These are phyloP conservation scores for Botrytis porri DNA, from an alignment of 2,329 filamentous ascomycete species.

Conservation along the genomic window DNA sequence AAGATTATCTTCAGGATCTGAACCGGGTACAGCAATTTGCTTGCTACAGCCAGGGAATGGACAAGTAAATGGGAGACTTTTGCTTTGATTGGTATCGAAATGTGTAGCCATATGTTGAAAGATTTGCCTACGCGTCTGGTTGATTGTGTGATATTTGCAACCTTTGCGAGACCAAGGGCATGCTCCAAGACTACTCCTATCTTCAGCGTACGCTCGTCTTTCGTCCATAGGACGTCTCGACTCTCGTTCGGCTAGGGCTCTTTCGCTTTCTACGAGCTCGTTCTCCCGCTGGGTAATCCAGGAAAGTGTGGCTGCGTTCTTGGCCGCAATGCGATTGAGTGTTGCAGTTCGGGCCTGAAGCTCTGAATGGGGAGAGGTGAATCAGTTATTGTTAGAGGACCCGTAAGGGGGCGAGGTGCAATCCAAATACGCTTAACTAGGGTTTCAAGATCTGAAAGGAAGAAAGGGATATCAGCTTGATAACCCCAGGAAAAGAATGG, in stretches of 20 bases:
- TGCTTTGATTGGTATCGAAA: neutral
- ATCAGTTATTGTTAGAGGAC: neutral
- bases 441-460: neutral
- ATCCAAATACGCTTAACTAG: conserved; percentile 9
- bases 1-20: neutral
- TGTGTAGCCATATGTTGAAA: neutral
- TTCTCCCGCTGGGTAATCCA: neutral
- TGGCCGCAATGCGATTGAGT: conserved; percentile 11
- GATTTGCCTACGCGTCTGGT: neutral
- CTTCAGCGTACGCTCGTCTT: neutral
- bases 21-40: neutral
- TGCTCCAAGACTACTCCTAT: neutral
- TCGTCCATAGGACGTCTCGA: neutral
- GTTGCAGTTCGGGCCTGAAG: neutral
- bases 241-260: conserved; percentile 7
- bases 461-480: conserved; percentile 13
- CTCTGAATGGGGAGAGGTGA: neutral
- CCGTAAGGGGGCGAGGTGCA: conserved; percentile 11
- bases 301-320: conserved; percentile 6
- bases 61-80: neutral
- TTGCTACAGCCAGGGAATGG: conserved; percentile 7
- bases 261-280: neutral
- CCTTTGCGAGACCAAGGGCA: neutral
- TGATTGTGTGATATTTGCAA: neutral
- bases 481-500: neutral